phyloP scores from a whole-genome alignment of 371 early-diverging fungal genomes.

The Basidiobolus heterosporus region DNA sequence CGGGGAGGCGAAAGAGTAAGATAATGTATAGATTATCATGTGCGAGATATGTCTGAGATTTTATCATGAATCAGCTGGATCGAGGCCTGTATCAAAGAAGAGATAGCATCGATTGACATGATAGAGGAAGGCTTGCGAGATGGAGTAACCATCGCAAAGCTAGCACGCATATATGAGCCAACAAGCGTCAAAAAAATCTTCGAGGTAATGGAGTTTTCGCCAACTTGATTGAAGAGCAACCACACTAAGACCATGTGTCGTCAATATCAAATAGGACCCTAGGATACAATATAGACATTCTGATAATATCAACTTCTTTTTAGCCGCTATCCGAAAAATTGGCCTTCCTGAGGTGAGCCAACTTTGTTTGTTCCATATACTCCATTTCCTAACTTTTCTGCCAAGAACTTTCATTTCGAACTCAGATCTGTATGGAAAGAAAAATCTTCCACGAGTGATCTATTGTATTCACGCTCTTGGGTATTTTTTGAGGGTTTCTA shows the following conservation, averaged over 20 bases:
- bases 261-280: constrained; percentile 44
- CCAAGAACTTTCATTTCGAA: constrained; percentile 88
- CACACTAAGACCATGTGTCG: too few relatives aligned
- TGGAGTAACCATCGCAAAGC: constrained; percentile 84
- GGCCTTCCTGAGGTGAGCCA: constrained; percentile 60
- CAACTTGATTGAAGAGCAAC: too few relatives aligned
- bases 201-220: constrained; percentile 44
- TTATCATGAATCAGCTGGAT: constrained; percentile 63
- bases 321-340: constrained; percentile 61
- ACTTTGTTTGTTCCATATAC: neutral
- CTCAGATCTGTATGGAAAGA: constrained; percentile 97
- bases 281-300: constrained; percentile 91
- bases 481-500: constrained; percentile 15
- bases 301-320: constrained; percentile 95
- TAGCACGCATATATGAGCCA: constrained; percentile 78
- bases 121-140: constrained; percentile 86
- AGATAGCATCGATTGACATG: constrained; percentile 57
- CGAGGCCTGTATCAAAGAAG: constrained; percentile 72
- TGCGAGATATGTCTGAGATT: too few relatives aligned
- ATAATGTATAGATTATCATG: neutral
- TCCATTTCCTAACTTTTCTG: constrained; percentile 3
- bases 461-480: constrained; percentile 98
- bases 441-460: constrained; percentile 98
- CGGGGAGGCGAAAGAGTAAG: constrained; percentile 96
- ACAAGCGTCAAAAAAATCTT: constrained; percentile 74